A percentile compares a stretch with the other conserved stretches of the same genome.
phyloP scores from a whole-genome alignment of 495 filamentous ascomycete species.

The Entonaema liquescens region DNA sequence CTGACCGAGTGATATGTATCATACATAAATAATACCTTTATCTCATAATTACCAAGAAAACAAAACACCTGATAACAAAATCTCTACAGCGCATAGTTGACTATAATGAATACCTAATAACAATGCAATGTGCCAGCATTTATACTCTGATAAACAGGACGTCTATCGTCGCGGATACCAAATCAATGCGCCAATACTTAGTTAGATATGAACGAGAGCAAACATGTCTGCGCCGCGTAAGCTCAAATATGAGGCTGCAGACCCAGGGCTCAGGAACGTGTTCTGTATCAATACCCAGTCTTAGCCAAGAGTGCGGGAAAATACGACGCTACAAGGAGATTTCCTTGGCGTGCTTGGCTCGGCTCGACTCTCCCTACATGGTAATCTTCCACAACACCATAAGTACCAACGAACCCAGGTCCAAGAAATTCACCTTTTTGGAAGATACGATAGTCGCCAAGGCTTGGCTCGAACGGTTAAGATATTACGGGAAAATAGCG shows the following conservation, averaged over 20 bases:
- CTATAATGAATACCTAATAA: too few relatives aligned
- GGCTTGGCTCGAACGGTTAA: constrained; percentile 25
- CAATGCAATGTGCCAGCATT: too few relatives aligned
- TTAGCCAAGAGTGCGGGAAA: constrained; percentile 11
- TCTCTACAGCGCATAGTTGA: too few relatives aligned
- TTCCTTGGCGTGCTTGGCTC: constrained; percentile 29
- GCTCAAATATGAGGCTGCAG: constrained; percentile 8
- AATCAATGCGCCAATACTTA: too few relatives aligned
- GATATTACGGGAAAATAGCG: neutral
- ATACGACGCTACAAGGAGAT: constrained; percentile 28
- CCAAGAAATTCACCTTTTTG: constrained; percentile 18
- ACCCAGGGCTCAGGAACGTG: constrained; percentile 34
- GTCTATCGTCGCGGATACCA: too few relatives aligned
- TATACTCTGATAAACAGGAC: too few relatives aligned
- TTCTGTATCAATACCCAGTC: constrained; percentile 33
- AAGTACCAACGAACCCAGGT: constrained; percentile 9
- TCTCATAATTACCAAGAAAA: neutral
- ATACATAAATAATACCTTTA: neutral
- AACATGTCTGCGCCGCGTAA: neutral
- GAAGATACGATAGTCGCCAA: constrained; percentile 12
- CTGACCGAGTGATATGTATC: neutral
- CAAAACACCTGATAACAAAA: too few relatives aligned
- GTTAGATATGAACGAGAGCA: neutral
- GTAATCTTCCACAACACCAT: constrained; percentile 19
- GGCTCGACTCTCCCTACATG: constrained; percentile 31